Base-by-base conservation (phyloP, 163 green algal genomes). In the Trebouxiophyceae sp. region DNA sequence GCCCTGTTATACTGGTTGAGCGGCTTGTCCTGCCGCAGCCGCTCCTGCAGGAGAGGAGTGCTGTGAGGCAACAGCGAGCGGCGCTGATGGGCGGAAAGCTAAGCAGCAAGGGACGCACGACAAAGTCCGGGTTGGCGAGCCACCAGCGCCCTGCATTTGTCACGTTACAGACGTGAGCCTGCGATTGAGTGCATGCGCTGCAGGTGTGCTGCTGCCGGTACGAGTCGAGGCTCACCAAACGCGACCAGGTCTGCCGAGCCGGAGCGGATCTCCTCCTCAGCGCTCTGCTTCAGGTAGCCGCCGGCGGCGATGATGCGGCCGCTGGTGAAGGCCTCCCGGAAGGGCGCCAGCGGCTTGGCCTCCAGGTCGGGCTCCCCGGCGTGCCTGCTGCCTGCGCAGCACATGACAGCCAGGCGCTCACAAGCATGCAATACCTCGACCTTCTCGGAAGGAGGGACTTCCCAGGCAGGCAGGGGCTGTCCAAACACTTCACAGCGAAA, bases 101-200 rank as follows among this genome's bases (percentile, higher is more conserved):
- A 54, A 70, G 55, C 45, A 86, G 54, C 33, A 68, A 59, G 60
- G 88, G 79, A 57, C 88, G 80, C 67, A 79, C 75, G 23, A 81
- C 77, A 32, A 93, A 65, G 69, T 95, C 88, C 1, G 86, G 86
- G 63, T 86, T 91, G 64, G 86, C 70, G 6, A 92, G 58, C 66
- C 68, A 75, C 28, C 59, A 33, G 1, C 75, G 66, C n/a, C n/a
- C n/a, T n/a, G n/a, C n/a, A n/a, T n/a, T n/a, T n/a, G n/a, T n/a
- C n/a, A n/a, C n/a, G n/a, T n/a, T n/a, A n/a, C n/a, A n/a, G n/a
- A n/a, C n/a, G n/a, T n/a, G n/a, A n/a, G n/a, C n/a, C n/a, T n/a
- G n/a, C n/a, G n/a, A n/a, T n/a, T n/a, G n/a, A n/a, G n/a, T n/a
- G n/a, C n/a, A n/a, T n/a, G n/a, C n/a, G n/a, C n/a, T n/a, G n/a